phyloP scores from a whole-genome alignment of 78 protist species.

The Dictyostelium brefeldianum region DNA sequence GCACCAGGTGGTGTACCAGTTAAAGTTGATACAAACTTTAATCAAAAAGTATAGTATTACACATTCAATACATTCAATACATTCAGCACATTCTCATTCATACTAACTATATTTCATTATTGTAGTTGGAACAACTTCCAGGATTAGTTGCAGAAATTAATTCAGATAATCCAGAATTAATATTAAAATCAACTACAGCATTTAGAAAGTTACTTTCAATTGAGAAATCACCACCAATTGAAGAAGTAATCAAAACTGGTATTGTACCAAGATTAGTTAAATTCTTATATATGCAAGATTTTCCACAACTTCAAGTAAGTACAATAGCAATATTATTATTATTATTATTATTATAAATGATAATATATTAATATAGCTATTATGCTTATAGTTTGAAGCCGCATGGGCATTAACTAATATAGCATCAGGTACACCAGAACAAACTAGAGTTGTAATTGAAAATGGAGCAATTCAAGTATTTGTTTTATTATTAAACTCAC shows the following conservation, averaged over 20 bases:
- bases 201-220: conserved; percentile 95
- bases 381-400: conserved; percentile 90
- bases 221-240: conserved; percentile 96
- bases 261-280: conserved; percentile 95
- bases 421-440: conserved; percentile 91
- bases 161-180: conserved; percentile 32
- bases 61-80: neutral
- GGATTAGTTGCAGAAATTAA: conserved; percentile 31
- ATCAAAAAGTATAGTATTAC: neutral
- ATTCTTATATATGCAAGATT: conserved; percentile 73
- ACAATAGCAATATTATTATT: neutral
- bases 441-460: conserved; percentile 92
- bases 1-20: neutral
- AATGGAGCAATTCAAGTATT: conserved; percentile 95
- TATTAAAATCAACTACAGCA: conserved; percentile 57
- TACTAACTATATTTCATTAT: neutral
- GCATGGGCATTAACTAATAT: conserved; percentile 99
- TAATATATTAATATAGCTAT: too few relatives aligned
- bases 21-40: neutral
- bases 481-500: conserved; percentile 90
- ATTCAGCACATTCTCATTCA: neutral
- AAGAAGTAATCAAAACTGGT: conserved; percentile 93
- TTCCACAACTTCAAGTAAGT: conserved; percentile 87
- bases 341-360: neutral
- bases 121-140: conserved; percentile 53